Base-by-base conservation (phyloP, 2,329 filamentous ascomycete species). In the Aureobasidium sp. region DNA sequence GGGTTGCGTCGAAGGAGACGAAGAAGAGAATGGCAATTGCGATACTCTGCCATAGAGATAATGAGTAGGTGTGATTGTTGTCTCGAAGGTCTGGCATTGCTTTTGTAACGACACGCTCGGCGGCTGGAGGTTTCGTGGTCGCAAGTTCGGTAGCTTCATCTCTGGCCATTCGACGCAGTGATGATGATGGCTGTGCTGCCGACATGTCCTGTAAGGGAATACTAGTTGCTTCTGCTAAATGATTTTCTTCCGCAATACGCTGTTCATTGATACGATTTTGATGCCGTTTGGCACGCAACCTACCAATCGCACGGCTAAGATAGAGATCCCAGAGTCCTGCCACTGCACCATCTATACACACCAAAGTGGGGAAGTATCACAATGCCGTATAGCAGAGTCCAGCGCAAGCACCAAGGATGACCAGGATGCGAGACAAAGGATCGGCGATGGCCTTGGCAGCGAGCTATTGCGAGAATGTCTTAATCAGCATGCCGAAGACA, bases 291-390 rank as follows among this genome's bases (percentile, higher is more conserved):
- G 54, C 54, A 17, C 8, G 22, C 1, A 48, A 8, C 15, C 15
- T 37, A 8, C 31, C 31, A 2, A 59, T 48, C 4, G 22, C 19
- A 1, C 44, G 42, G 11, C 54, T 59, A 2, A 59, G 42, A 17
- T 42, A 59, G 12, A 67, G 47, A 71, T 90, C 87, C 76, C 82
- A 85, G 0, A 82, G 59, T 0, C 84, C 70, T 0, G 83, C 82
- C 0, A 73, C 71, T 1, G 79, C 12, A 0, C 86, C 87, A 0
- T 80, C 82, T 1, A 77, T 65, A 0, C 81, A 66, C 72, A 90
- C 85, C 5, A 91, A 69, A 0, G 83, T 67, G 0, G 88, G 88
- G 49, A 90, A 91, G 66, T 88, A 91, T 88, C 88, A 91, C 0
- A 91, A 73, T 0, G 86, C 82, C 54, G 85, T 89, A 67, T 90